phyloP scores from a whole-genome alignment of 2,329 filamentous ascomycete species.

The Phialemoniopsis sp. region DNA sequence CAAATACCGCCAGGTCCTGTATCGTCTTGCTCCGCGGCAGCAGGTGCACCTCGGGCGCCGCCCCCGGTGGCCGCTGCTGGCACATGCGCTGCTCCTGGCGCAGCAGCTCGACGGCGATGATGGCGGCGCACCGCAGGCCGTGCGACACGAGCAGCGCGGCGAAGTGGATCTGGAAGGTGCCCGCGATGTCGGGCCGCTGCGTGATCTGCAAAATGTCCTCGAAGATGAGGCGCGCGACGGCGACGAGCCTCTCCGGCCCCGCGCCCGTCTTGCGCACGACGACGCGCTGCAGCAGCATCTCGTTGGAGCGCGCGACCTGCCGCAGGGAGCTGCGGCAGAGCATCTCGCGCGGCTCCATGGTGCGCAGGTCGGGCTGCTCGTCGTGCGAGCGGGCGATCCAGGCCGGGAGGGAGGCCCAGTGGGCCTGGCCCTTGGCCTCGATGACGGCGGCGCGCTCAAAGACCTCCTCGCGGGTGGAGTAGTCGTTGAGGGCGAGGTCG shows the following conservation, averaged over 20 bases:
- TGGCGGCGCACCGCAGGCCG: conserved; percentile 25
- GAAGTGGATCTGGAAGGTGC: conserved; percentile 20
- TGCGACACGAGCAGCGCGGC: conserved; percentile 21
- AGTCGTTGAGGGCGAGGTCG: conserved; percentile 23
- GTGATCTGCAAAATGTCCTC: conserved; percentile 23
- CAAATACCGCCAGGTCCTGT: conserved; percentile 28
- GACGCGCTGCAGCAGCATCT: conserved; percentile 25
- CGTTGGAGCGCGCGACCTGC: conserved; percentile 17
- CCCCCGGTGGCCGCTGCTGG: no score
- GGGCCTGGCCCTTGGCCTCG: conserved; percentile 9
- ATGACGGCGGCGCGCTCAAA: conserved; percentile 10
- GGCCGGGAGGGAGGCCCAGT: conserved; percentile 18
- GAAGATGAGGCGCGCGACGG: conserved; percentile 20
- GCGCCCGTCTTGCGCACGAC: conserved; percentile 25
- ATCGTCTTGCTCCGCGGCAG: conserved; percentile 28
- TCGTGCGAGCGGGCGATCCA: conserved; percentile 12
- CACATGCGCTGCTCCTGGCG: conserved; percentile 25
- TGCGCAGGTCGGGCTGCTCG: conserved; percentile 12
- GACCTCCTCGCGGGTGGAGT: conserved; percentile 21
- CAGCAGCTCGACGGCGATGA: conserved; percentile 27
- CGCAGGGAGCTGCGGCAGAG: conserved; percentile 15
- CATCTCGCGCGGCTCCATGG: conserved; percentile 16
- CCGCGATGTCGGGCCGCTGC: conserved; percentile 21
- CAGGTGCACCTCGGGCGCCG: conserved; percentile 19
- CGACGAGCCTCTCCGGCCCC: conserved; percentile 22